Evolutionary conservation across 148 eudicot genomes (phyloP), one percentile per base, ranked within the genome.

Genomic region (Gaultheria prostrata): DNA sequence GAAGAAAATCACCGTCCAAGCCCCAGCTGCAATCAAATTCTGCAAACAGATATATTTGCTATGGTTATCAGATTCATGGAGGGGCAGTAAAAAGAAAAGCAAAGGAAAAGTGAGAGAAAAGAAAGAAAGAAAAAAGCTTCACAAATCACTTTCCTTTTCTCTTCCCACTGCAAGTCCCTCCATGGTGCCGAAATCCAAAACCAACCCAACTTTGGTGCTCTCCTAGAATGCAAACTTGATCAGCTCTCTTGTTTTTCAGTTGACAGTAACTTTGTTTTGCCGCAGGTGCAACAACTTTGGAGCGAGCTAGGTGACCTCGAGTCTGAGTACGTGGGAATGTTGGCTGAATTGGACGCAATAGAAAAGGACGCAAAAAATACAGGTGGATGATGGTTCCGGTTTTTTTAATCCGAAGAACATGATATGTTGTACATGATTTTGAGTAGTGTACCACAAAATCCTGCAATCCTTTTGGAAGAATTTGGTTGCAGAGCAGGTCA

Each of bases 211-310:
- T 61, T n/a, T 59, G 51, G 32, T 32, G n/a, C 21, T 50, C 21
- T 50, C 73, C 59, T 43, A 39, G 73, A 61, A 43, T 24, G 32
- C 21, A n/a, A 59, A 21, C 33, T 24, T 24, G 8, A 6, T 24
- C 13, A 26, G 4, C 26, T 28, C 49, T 49, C 57, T 28, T 76
- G 33, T 76, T 24, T 12, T 48, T 24, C 39, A 49, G 30, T 50
- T 11, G n/a, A 6, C 63, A 5, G 24, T 56, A 18, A 20, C 63
- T 56, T 18, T 54, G 59, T 54, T 54, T 54, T 54, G 72, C 21
- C 57, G 56, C 80, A 83, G 85, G 80, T 45, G 24, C 28, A 76
- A 17, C 73, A 20, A 77, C 75, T 83, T 45, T 63, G 81, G 79
- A 59, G 45, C 9, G 85, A 77, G 65, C 85, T 77, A 9, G 85